A percentile compares a stretch with the other conserved stretches of the same genome.
phyloP scores from a whole-genome alignment of 2,329 filamentous ascomycete genomes.

The Coniosporium tulheliwenetii region DNA sequence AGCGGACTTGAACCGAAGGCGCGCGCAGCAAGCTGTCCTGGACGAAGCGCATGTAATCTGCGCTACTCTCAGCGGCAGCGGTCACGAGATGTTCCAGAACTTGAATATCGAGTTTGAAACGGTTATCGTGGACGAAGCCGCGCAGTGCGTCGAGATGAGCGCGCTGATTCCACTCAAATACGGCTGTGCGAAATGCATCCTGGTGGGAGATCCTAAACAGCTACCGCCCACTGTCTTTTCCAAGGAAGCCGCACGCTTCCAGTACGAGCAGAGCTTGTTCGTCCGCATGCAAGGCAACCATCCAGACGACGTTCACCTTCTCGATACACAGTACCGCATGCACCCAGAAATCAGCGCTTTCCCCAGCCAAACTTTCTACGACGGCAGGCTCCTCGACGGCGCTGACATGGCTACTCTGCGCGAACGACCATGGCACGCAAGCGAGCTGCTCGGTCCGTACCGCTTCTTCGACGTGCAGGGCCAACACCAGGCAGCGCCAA shows the following conservation, averaged over 20 bases:
- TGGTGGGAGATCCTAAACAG: slow-evolving; percentile 96
- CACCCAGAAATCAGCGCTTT: slow-evolving; percentile 91
- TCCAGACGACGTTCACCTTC: slow-evolving; percentile 72
- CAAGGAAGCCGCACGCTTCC: slow-evolving; percentile 77
- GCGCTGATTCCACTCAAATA: slow-evolving; percentile 96
- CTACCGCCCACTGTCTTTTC: slow-evolving; percentile 91
- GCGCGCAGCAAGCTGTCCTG: slow-evolving; percentile 80
- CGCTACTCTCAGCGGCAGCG: slow-evolving; percentile 85
- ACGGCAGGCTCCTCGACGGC: slow-evolving; percentile 73
- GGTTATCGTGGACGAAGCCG: slow-evolving; percentile 94
- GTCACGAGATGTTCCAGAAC: slow-evolving; percentile 93
- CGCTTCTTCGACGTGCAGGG: slow-evolving; percentile 95
- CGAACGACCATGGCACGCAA: slow-evolving; percentile 71
- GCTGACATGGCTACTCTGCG: slow-evolving; percentile 65
- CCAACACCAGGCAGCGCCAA: slow-evolving; percentile 63
- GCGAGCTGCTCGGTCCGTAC: slow-evolving; percentile 71
- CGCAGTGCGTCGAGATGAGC: slow-evolving; percentile 94
- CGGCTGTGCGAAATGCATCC: slow-evolving; percentile 87
- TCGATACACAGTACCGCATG: slow-evolving; percentile 99
- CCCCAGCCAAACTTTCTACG: slow-evolving; percentile 84
- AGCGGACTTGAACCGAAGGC: slow-evolving; percentile 68
- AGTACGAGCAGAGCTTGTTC: slow-evolving; percentile 96
- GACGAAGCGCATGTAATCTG: slow-evolving; percentile 86
- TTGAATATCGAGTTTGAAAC: slow-evolving; percentile 95
- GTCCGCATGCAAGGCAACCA: slow-evolving; percentile 95